These are phyloP conservation scores for Elsinoe necatrix DNA, from an alignment of 2,329 filamentous ascomycete genomes.

Conservation along the genomic window DNA sequence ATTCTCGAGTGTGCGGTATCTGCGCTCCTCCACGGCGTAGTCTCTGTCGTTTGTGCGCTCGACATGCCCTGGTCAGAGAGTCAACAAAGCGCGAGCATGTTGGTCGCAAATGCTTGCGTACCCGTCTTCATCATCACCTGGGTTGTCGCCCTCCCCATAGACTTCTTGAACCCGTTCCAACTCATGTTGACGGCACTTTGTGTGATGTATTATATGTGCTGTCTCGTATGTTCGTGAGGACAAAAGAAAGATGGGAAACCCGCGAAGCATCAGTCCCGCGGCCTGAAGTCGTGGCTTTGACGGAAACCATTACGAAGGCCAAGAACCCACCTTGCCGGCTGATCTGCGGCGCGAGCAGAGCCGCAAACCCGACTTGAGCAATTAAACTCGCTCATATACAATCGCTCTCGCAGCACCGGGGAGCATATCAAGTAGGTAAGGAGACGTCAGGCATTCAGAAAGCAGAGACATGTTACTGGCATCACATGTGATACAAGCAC, in stretches of 20 bases:
- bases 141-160: slow-evolving; percentile 80
- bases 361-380: no score
- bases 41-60: slow-evolving; percentile 98
- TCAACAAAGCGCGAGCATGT: neutral
- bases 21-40: slow-evolving; percentile 88
- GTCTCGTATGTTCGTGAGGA: neutral
- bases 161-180: slow-evolving; percentile 48
- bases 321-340: neutral
- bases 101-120: slow-evolving; percentile 32
- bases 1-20: slow-evolving; percentile 95
- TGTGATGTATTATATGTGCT: neutral
- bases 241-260: neutral
- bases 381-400: no score
- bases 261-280: neutral
- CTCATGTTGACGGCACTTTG: slow-evolving; percentile 47
- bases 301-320: neutral
- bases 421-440: no score
- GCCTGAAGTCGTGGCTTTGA: neutral
- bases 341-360: neutral
- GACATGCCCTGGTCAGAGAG: slow-evolving; percentile 61
- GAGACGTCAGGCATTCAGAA: no score
- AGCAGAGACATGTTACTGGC: no score
- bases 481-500: no score
- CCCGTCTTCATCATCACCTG: slow-evolving; percentile 99
- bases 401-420: no score